Evolutionary conservation across 2,329 filamentous ascomycete species (phyloP), one percentile per base, ranked within the genome.

Genomic region (Chrysoporthe cubensis): DNA sequence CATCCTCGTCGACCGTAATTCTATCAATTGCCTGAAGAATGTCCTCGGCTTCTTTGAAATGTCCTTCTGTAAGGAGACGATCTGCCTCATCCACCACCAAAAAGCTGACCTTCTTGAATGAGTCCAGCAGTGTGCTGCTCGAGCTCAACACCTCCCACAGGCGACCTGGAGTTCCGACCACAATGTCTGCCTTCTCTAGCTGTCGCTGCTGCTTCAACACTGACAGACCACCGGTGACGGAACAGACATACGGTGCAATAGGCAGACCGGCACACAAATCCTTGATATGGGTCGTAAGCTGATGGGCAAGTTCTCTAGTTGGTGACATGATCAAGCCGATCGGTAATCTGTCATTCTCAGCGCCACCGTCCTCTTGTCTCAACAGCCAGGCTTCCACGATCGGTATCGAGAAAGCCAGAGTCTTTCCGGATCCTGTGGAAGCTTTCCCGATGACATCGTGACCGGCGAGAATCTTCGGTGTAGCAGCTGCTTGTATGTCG

Each of bases 371-470:
- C 40, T 81, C 79, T 34, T 81, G 78, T 61, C 77, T 75, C 65
- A 80, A 74, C 13, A 99, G 80, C 84, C 91, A 97, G 66, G 87
- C 85, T 78, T 99, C 94, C 11, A 98, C 83, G 66, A 99, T 96
- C 0, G 96, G 96, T 70, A 99, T 94, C 1, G 91, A 93, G 78
- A 97, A 99, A 0, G 96, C 95, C 57, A 99, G 82, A 0, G 96
- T 99, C 80, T 99, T 99, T 73, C 96, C 96, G 16, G 96, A 98
- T 72, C 96, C 96, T 0, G 96, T 99, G 13, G 95, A 91, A 1
- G 96, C 96, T 80, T 99, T 99, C 54, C 96, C 96, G 71, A 99
- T 91, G 18, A 98, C 91, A 78, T 99, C 95, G 76, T 92, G 91
- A 0, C 95, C 95, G 6, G 88, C 87, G 26, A 95, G 77, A 58